These are phyloP conservation scores for Eustoma russellianum DNA, from an alignment of 257 asterid species.

Conservation along the genomic window DNA sequence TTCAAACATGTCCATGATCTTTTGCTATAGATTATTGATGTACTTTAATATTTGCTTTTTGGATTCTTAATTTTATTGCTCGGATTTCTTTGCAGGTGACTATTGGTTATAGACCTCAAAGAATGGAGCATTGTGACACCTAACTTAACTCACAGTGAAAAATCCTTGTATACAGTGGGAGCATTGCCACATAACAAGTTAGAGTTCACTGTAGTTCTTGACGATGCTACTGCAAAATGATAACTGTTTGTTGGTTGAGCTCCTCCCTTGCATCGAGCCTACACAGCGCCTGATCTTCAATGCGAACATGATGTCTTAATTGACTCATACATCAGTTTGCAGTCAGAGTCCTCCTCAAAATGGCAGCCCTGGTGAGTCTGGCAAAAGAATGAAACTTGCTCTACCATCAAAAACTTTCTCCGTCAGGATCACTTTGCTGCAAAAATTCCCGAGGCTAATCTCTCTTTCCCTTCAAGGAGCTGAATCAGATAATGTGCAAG, in stretches of 20 bases:
- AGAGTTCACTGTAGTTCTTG: slow-evolving; percentile 56
- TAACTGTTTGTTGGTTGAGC: slow-evolving; percentile 17
- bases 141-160: too few species aligned
- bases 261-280: slow-evolving; percentile 6
- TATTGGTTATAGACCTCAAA: too few species aligned
- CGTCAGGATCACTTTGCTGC: slow-evolving; percentile 64
- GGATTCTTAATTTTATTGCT: too few species aligned
- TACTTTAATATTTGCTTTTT: too few species aligned
- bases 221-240: slow-evolving; percentile 56
- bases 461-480: slow-evolving; percentile 60
- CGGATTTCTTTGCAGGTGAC: too few species aligned
- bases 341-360: slow-evolving; percentile 26
- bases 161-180: slow-evolving; percentile 70
- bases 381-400: slow-evolving; percentile 57
- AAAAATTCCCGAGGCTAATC: slow-evolving; percentile 47
- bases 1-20: too few species aligned
- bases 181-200: slow-evolving; percentile 59
- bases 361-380: slow-evolving; percentile 31
- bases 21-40: too few species aligned
- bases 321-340: slow-evolving; percentile 16
- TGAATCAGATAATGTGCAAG: slow-evolving; percentile 50
- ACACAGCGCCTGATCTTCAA: neutral
- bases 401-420: slow-evolving; percentile 44
- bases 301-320: slow-evolving; percentile 8
- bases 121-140: too few species aligned